These are phyloP conservation scores for Boletus reticuloceps DNA, from an alignment of 768 basidiomycete species.

Conservation along the genomic window DNA sequence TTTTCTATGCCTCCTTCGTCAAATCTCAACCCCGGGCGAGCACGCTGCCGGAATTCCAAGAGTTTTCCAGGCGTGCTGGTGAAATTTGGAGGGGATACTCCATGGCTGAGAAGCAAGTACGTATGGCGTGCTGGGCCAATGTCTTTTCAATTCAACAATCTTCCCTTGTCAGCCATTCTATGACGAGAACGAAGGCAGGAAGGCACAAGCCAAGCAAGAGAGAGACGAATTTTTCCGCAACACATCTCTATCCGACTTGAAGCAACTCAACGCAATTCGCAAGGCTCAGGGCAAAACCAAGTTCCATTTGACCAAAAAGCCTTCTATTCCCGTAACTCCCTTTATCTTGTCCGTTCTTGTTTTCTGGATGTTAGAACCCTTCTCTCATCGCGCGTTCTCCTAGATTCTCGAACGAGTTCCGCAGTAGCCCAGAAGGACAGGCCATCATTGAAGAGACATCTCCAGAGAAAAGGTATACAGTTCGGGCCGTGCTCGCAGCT, in stretches of 20 bases:
- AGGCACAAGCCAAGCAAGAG: slow-evolving; percentile 17
- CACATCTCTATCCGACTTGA: slow-evolving; percentile 18
- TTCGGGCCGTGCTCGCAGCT: slow-evolving; percentile 14
- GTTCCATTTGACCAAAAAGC: slow-evolving; percentile 2
- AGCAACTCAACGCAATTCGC: slow-evolving; percentile 33
- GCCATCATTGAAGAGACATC: slow-evolving; percentile 8
- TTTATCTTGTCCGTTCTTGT: slow-evolving; percentile 26
- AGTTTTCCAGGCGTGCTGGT: slow-evolving; percentile 19
- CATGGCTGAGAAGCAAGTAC: slow-evolving; percentile 36
- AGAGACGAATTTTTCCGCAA: slow-evolving; percentile 29
- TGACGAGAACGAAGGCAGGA: slow-evolving; percentile 18
- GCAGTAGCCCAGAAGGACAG: slow-evolving; percentile 12
- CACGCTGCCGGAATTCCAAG: not conserved
- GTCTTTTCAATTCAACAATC: not conserved
- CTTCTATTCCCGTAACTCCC: slow-evolving; percentile 5
- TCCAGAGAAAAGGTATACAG: not conserved
- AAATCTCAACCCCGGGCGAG: not conserved
- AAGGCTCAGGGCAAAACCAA: slow-evolving; percentile 23
- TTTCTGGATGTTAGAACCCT: not conserved
- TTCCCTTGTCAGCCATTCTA: slow-evolving; percentile 23
- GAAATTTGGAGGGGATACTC: slow-evolving; percentile 33
- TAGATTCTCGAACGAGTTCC: slow-evolving; percentile 25
- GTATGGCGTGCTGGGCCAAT: not conserved
- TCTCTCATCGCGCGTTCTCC: not conserved
- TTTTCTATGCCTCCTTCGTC: slow-evolving; percentile 23